Evolutionary conservation across 2,329 filamentous ascomycete genomes (phyloP), one percentile per base, ranked within the genome.

Genomic region (Botrytis hyacinthi): DNA sequence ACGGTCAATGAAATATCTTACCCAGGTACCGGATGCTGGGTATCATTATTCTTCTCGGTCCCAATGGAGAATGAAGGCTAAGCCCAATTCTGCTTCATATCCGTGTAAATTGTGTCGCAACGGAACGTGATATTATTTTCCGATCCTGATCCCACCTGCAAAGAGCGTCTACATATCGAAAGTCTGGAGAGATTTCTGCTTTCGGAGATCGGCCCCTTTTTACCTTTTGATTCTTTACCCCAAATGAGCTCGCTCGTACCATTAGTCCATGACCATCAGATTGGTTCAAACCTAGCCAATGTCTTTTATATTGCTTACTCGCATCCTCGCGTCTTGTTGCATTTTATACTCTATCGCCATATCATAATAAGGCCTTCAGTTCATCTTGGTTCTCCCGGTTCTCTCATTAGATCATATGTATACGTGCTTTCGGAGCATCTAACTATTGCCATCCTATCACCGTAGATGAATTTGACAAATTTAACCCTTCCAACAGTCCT

Each of bases 91-190:
- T 22, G 46, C 46, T 54, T 51, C 63, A 67, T 67, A 46, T 51
- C 63, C 63, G 63, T 37, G 22, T 20, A 20, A 35, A 67, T 37
- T 37, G 16, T 51, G 32, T 46, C 35, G 32, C 29, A 37, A 37
- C 12, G 63, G 44, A 66, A 32, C 63, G 35, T 48, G 35, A 67
- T 37, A n/a, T 67, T 57, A 67, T 67, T 67, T 67, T 67, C 63
- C 63, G 63, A 66, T 48, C 44, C 42, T 44, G 16, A 37, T 26
- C 20, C 46, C 44, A 40, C 63, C 22, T 37, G 63, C 46, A 66
- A 66, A 66, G 63, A 66, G 63, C 63, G 42, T 66, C 63, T 66
- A 48, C 22, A 35, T 66, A 48, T 66, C 63, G 42, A 66, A 66
- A 37, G 46, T 51, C 63, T 51, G 29, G 63, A 66, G 63, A 67